Percentiles rank a stretch among this genome's conserved stretches.
These are phyloP conservation scores for Pelagomonas calceolata DNA, from an alignment of 108 stramenopile species.

Conservation along the genomic window DNA sequence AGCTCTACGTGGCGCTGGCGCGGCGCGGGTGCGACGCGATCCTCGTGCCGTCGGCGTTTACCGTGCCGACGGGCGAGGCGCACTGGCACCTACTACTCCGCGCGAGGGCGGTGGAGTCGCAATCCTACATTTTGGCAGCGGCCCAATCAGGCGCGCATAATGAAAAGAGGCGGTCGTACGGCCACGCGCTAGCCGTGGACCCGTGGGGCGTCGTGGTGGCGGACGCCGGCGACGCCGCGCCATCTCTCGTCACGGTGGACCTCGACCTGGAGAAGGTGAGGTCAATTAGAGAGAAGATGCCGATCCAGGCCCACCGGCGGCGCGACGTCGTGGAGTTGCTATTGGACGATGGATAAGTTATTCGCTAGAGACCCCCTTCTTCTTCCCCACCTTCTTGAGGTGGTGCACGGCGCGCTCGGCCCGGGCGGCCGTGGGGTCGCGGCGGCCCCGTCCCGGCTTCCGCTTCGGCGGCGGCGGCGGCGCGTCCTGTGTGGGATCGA, in stretches of 20 bases:
- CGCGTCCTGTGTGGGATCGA: too few relatives aligned
- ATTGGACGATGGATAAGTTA: too few relatives aligned
- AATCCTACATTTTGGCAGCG: slow-evolving; percentile 89
- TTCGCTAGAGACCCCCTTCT: too few relatives aligned
- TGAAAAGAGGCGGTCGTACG: slow-evolving; percentile 67
- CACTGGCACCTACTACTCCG: slow-evolving; percentile 86
- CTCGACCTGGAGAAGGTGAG: slow-evolving; percentile 48
- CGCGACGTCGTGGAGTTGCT: background rate
- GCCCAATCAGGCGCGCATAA: slow-evolving; percentile 82
- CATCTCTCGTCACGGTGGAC: slow-evolving; percentile 43
- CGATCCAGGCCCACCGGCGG: slow-evolving; percentile 57
- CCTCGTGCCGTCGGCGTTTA: slow-evolving; percentile 84
- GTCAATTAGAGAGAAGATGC: slow-evolving; percentile 60
- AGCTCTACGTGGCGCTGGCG: slow-evolving; percentile 58
- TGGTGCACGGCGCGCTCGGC: too few relatives aligned
- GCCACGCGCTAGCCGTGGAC: slow-evolving; percentile 38
- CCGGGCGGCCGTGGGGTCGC: too few relatives aligned
- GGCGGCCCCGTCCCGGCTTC: too few relatives aligned
- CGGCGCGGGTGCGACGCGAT: slow-evolving; percentile 60
- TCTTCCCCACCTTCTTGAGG: too few relatives aligned
- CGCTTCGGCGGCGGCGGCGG: too few relatives aligned
- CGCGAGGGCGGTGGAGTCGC: slow-evolving; percentile 88
- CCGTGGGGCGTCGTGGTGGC: slow-evolving; percentile 49
- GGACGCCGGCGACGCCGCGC: slow-evolving; percentile 3
- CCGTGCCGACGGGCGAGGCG: slow-evolving; percentile 82